Percentiles rank a stretch among this genome's conserved stretches.
These are phyloP conservation scores for Acorus gramineus DNA, from an alignment of 106 monocot genomes.

Conservation along the genomic window DNA sequence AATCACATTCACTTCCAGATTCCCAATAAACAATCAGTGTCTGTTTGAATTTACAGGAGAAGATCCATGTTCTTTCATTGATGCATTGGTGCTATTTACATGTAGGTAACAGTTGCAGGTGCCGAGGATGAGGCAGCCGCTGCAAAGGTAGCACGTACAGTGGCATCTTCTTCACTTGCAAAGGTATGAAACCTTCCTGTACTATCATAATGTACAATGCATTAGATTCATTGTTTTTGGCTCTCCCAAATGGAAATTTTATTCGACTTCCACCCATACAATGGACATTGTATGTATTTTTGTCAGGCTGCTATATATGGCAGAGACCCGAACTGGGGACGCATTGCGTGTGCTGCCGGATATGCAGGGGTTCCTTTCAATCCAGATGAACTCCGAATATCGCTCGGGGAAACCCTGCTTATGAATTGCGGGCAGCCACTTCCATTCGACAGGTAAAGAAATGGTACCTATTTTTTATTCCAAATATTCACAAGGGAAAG, in stretches of 20 bases:
- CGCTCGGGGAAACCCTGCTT: conserved; percentile 67
- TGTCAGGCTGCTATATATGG: conserved; percentile 88
- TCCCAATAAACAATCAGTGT: too few species aligned
- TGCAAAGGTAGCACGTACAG: conserved; percentile 80
- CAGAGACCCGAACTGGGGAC: conserved; percentile 99
- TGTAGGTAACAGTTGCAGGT: conserved; percentile 72
- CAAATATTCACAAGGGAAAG: too few species aligned
- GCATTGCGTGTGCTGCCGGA: conserved; percentile 92
- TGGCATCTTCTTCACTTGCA: conserved; percentile 91
- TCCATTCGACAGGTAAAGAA: conserved; percentile 63
- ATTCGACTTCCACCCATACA: too few species aligned
- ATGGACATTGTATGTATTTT: background rate
- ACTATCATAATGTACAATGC: too few species aligned
- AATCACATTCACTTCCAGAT: too few species aligned
- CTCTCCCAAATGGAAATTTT: too few species aligned
- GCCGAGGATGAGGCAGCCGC: conserved; percentile 63
- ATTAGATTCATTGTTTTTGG: too few species aligned
- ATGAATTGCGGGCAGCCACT: conserved; percentile 91
- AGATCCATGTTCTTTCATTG: background rate
- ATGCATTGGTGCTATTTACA: background rate
- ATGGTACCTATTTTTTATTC: too few species aligned
- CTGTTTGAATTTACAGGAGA: background rate
- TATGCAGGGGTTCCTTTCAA: conserved; percentile 80
- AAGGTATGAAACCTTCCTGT: conserved; percentile 29
- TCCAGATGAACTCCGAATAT: conserved; percentile 49